These are phyloP conservation scores for Podochytrium sp. DNA, from an alignment of 192 early-diverging fungal genomes.

Conservation along the genomic window DNA sequence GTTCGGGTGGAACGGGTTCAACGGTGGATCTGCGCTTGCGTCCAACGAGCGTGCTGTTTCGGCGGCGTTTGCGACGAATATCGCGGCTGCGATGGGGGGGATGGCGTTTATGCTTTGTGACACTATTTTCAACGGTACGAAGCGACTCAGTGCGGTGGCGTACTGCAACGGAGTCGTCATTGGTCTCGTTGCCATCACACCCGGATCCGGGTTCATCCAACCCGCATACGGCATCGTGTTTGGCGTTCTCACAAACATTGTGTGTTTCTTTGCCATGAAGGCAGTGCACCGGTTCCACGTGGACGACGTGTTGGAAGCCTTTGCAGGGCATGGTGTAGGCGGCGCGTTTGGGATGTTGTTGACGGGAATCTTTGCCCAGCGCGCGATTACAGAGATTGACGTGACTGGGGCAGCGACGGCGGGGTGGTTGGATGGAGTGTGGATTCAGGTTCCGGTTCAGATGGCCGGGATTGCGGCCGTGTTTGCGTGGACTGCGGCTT, in stretches of 20 bases:
- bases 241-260: slow-evolving; percentile 62
- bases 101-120: slow-evolving; percentile 78
- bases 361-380: slow-evolving; percentile 86
- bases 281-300: not conserved
- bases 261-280: slow-evolving; percentile 13
- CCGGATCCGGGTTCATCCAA: slow-evolving; percentile 77
- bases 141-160: slow-evolving; percentile 74
- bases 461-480: slow-evolving; percentile 71
- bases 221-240: slow-evolving; percentile 76
- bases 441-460: slow-evolving; percentile 80
- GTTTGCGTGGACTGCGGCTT: slow-evolving; percentile 75
- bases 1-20: slow-evolving; percentile 93
- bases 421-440: slow-evolving; percentile 83
- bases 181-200: slow-evolving; percentile 88
- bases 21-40: slow-evolving; percentile 77
- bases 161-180: slow-evolving; percentile 90
- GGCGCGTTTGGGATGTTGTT: slow-evolving; percentile 81
- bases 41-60: slow-evolving; percentile 74
- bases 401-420: slow-evolving; percentile 60
- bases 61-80: slow-evolving; percentile 74
- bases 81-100: slow-evolving; percentile 71
- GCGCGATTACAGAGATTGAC: slow-evolving; percentile 68
- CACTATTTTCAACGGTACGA: slow-evolving; percentile 68
- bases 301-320: slow-evolving; percentile 74
- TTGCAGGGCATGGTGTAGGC: slow-evolving; percentile 84